A percentile compares a stretch with the other conserved stretches of the same genome.
Conservation (phyloP, 768 basidiomycete species). For the Suillus ampliporus region DNA sequence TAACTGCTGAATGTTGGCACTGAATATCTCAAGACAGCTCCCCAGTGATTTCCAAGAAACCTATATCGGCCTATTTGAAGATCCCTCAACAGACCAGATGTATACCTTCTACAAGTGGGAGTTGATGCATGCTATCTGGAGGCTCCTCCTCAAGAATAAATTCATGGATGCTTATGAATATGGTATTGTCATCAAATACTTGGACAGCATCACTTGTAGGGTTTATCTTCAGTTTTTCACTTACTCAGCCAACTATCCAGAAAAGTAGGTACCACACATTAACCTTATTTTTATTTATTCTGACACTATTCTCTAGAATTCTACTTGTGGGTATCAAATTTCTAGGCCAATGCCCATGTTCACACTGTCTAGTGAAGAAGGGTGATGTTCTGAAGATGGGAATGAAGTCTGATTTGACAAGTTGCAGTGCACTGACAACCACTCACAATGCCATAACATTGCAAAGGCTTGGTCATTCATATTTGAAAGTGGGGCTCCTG, state of each 20-base stretch:
- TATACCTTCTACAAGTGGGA: constrained; percentile 15
- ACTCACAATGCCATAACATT: constrained; percentile 1
- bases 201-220: constrained; percentile 18
- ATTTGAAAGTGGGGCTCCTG: background rate
- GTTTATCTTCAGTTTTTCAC: constrained; percentile 24
- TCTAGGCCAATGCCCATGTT: constrained; percentile 31
- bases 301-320: too few species aligned
- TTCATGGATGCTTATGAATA: constrained; percentile 23
- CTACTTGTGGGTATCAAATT: constrained; percentile 27
- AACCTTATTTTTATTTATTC: too few species aligned
- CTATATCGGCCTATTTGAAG: background rate
- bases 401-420: constrained; percentile 12
- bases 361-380: constrained; percentile 27
- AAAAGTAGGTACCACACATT: too few species aligned
- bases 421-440: constrained; percentile 10
- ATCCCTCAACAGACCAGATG: constrained; percentile 6
- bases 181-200: constrained; percentile 26
- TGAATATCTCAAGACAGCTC: too few species aligned
- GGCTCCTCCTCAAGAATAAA: constrained; percentile 18
- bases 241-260: constrained; percentile 28
- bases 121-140: constrained; percentile 22
- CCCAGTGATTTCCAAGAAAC: constrained; percentile 17
- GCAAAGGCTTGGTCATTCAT: constrained; percentile 5
- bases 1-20: too few species aligned
- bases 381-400: constrained; percentile 21